Conservation (phyloP, 352 stramenopile species). For the Phytopythium cucurbitacearum region DNA sequence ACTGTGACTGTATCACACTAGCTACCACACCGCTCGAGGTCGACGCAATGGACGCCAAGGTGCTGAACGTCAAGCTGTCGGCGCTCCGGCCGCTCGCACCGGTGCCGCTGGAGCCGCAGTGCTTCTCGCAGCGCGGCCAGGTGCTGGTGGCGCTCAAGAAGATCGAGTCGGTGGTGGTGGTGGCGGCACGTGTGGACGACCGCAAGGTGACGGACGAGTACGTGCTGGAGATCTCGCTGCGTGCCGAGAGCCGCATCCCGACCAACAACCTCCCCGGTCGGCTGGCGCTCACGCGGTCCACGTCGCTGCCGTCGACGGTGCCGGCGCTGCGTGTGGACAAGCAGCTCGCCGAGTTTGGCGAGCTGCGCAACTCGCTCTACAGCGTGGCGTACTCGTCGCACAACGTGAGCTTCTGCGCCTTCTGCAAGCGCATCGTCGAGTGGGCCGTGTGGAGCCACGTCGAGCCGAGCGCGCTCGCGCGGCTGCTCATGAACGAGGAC, state of each 20-base stretch:
- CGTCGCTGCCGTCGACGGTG: not conserved
- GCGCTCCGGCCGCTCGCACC: conserved; percentile 21
- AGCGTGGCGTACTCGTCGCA: conserved; percentile 12
- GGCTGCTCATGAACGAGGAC: conserved; percentile 6
- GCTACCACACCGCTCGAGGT: too few relatives aligned
- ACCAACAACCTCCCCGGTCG: conserved; percentile 3
- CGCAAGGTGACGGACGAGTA: conserved; percentile 2
- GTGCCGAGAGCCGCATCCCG: conserved; percentile 4
- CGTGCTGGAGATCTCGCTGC: conserved; percentile 5
- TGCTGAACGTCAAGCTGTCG: conserved; percentile 2
- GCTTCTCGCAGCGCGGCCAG: conserved; percentile 19
- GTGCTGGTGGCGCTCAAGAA: conserved; percentile 22
- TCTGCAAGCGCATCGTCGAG: conserved; percentile 18
- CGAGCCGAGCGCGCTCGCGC: conserved; percentile 5
- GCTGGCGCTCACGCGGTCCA: not conserved
- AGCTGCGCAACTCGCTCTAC: conserved; percentile 18
- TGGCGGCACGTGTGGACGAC: conserved; percentile 4
- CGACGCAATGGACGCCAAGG: not conserved
- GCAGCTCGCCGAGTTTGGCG: conserved; percentile 12
- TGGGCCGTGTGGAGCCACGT: conserved; percentile 18
- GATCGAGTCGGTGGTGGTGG: conserved; percentile 18
- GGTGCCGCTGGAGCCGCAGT: conserved; percentile 22
- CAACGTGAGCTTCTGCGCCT: conserved; percentile 11
- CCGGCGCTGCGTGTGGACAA: conserved; percentile 11
- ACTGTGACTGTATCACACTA: too few relatives aligned